Base-by-base conservation (phyloP, 129 eudicot species). In the Artemisia tridentata region DNA sequence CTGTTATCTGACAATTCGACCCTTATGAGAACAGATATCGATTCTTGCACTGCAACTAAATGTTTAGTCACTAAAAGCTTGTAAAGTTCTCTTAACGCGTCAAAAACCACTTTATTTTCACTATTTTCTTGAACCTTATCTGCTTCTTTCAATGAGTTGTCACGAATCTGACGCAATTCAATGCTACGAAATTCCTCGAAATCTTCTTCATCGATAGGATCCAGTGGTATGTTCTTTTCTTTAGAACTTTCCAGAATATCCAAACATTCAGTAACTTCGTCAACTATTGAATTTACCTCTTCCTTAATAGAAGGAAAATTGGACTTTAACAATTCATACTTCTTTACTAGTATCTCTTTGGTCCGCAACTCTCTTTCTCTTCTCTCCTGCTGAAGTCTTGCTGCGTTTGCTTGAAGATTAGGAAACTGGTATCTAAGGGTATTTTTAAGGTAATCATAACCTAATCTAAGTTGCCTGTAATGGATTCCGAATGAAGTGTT, bases 81-180 rank as follows among this genome's bases (percentile, higher is more conserved):
- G 81, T 85, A 90, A 13, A 78, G 71, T 76, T 95, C 99, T 84
- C 99, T 88, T 67, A 95, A 70, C 2, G 89, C 89, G 47, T 95
- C 99, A 59, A 95, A 89, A 34, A 95, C 88, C 61, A 95, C 95
- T 81, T 88, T 72, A 75, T 95, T 95, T n/a, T 95, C 97, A 54
- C 83, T 86, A 63, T 81, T 82, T 81, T 87, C 97, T 31, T 84
- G 85, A 18, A 95, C 85, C 71, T 81, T 95, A 31, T 86, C 97
- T 50, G 85, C 93, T 82, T 93, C 99, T 72, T 71, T 82, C 69
- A 93, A 73, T 18, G 99, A 77, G 73, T 87, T 83, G 18, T 84
- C 84, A 58, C 99, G 97, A 16, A 93, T 87, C 65, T 84, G 87
- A 65, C 88, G 83, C 59, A 93, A 80, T 69, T 93, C 99, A 19